Evolutionary conservation across 2,329 filamentous ascomycete genomes (phyloP), one percentile per base, ranked within the genome.

Genomic region (Aspergillus sp.): DNA sequence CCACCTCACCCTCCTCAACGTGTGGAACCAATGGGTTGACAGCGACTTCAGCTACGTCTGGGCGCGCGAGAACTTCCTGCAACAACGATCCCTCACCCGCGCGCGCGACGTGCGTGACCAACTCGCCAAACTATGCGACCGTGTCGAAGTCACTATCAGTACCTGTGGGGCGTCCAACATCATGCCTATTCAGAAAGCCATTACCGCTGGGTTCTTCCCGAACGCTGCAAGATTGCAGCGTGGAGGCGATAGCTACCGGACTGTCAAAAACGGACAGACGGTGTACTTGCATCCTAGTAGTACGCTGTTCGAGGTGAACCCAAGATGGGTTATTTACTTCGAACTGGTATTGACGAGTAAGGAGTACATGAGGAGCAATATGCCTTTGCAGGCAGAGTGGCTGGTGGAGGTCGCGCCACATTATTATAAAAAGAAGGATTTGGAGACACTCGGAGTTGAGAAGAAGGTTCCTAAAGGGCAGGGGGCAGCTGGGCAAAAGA

Each of bases 11-110:
- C 79, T 95, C 1, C 81, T 97, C 43, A 95, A 95, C 61, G 85
- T 98, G 58, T 98, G 85, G 83, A 91, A 93, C 60, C 88, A 95
- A 66, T 98, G 90, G 86, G 88, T 90, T 1, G 91, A 97, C 63
- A 85, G 82, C 43, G 91, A 95, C 68, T 98, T 89, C 70, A 88
- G 82, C 44, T 84, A 82, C 46, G 82, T 94, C 41, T 98, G 90
- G 90, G 76, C 88, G 0, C 84, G 85, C 43, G 91, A 97, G 70
- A 96, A 97, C 66, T 98, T 95, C 67, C 66, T 98, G 7, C 90
- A 97, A 64, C 89, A 95, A 65, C 83, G 90, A 13, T 87, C 85
- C n/a, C 77, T 98, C 3, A 93, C 85, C 0, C 82, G 93, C 1
- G 91, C 90, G 0, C 83, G 91, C 25, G 90, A 97, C 60, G 89